Evolutionary conservation across 2,329 filamentous ascomycete genomes (phyloP).

Genomic region (Alternaria sp.): DNA sequence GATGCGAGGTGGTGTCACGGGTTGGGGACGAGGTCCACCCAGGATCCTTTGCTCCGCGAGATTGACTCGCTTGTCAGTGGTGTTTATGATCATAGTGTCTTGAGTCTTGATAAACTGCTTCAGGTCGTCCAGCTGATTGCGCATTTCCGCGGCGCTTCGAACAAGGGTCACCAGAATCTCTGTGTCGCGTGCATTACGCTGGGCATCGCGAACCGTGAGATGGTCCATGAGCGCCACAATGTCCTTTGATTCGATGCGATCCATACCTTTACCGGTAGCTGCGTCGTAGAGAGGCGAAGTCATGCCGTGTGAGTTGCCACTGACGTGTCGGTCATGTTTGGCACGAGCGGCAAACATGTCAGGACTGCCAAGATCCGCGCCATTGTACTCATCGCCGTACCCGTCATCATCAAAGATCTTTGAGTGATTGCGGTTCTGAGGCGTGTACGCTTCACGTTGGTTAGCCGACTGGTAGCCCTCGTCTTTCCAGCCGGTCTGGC

Average conservation of each 20-base stretch:
- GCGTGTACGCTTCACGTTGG: slow-evolving; percentile 62
- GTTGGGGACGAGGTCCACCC: slow-evolving; percentile 83
- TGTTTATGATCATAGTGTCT: slow-evolving; percentile 85
- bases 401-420: slow-evolving; percentile 65
- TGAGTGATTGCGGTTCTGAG: slow-evolving; percentile 57
- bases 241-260: slow-evolving; percentile 93
- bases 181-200: slow-evolving; percentile 93
- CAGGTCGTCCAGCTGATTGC: slow-evolving; percentile 93
- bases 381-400: slow-evolving; percentile 61
- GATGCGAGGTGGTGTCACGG: slow-evolving; percentile 64
- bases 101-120: slow-evolving; percentile 91
- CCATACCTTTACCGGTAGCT: slow-evolving; percentile 84
- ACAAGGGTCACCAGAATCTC: slow-evolving; percentile 96
- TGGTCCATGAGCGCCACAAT: slow-evolving; percentile 98
- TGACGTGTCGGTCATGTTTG: slow-evolving; percentile 71
- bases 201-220: slow-evolving; percentile 94
- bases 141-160: slow-evolving; percentile 94
- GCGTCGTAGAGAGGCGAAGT: slow-evolving; percentile 88
- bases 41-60: slow-evolving; percentile 82
- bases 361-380: slow-evolving; percentile 50
- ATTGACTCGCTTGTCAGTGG: slow-evolving; percentile 87
- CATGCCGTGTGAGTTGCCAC: slow-evolving; percentile 92
- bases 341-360: slow-evolving; percentile 58
- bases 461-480: slow-evolving; percentile 91
- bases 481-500: slow-evolving; percentile 69